A percentile compares a stretch with the other conserved stretches of the same genome.
These are phyloP conservation scores for Thraustochytrium striatum DNA, from an alignment of 352 stramenopile genomes.

Conservation along the genomic window DNA sequence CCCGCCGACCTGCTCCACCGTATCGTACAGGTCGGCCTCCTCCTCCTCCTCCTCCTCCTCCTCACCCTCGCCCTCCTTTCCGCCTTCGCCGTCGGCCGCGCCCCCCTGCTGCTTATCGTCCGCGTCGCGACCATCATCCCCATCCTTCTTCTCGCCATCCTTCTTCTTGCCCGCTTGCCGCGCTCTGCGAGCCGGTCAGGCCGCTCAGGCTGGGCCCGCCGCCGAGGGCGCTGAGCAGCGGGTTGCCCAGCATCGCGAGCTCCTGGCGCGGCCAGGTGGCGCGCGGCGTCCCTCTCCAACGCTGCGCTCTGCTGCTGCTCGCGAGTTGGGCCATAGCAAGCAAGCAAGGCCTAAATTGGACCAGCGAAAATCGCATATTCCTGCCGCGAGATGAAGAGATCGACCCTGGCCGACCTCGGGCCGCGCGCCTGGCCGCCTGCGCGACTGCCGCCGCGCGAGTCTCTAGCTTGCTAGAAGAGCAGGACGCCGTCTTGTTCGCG, in stretches of 20 bases:
- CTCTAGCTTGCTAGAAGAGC: no score
- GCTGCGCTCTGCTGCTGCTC: background rate
- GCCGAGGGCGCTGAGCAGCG: background rate
- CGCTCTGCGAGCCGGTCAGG: background rate
- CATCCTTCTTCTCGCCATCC: background rate
- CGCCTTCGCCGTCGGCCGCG: background rate
- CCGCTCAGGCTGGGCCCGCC: background rate
- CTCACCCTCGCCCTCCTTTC: background rate
- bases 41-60: background rate
- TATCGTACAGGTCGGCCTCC: background rate
- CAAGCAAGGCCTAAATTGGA: no score
- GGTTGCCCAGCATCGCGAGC: background rate
- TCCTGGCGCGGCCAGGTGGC: background rate
- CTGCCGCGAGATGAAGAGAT: no score
- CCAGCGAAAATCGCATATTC: no score
- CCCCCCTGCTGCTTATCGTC: slow-evolving; percentile 6
- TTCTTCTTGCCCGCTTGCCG: background rate
- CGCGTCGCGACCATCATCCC: background rate
- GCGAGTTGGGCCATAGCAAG: no score
- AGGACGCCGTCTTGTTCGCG: no score
- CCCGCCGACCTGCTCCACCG: background rate
- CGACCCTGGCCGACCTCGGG: no score
- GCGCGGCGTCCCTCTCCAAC: background rate
- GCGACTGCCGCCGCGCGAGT: no score
- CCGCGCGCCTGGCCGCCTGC: no score